A percentile compares a stretch with the other conserved stretches of the same genome.
These are phyloP conservation scores for Alternaria postmessia DNA, from an alignment of 2,329 filamentous ascomycete genomes.

Conservation along the genomic window DNA sequence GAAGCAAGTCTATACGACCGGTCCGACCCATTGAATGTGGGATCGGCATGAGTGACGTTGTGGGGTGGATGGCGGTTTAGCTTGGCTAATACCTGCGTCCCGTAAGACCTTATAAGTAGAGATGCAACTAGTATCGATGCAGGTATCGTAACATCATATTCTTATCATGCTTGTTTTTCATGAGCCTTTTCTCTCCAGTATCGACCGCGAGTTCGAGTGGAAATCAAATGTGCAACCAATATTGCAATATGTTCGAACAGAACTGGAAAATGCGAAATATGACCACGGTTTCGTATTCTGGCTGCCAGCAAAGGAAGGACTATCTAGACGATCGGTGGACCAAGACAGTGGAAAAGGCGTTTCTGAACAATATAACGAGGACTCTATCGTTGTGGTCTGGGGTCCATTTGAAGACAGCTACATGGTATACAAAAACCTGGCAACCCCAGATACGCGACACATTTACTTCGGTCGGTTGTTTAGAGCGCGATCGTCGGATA, in stretches of 20 bases:
- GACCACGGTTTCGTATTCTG: constrained; percentile 42
- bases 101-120: background rate
- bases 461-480: constrained; percentile 41
- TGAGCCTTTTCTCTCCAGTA: background rate
- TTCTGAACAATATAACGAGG: constrained; percentile 45
- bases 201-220: constrained; percentile 10
- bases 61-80: background rate
- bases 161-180: constrained; percentile 2
- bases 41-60: background rate
- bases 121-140: background rate
- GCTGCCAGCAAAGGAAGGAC: constrained; percentile 40
- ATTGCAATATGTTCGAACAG: constrained; percentile 24
- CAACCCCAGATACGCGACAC: constrained; percentile 20
- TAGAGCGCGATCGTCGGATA: constrained; percentile 35
- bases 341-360: constrained; percentile 43
- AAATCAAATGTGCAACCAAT: constrained; percentile 5
- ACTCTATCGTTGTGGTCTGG: constrained; percentile 46
- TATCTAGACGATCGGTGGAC: constrained; percentile 37
- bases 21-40: constrained; percentile 3
- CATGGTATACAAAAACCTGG: constrained; percentile 35
- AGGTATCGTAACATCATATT: background rate
- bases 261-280: constrained; percentile 24
- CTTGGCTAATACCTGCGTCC: background rate
- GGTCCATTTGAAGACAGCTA: constrained; percentile 36
- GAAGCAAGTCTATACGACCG: background rate